phyloP scores from a whole-genome alignment of 2,329 filamentous ascomycete species.

The Trichoderma sp. region DNA sequence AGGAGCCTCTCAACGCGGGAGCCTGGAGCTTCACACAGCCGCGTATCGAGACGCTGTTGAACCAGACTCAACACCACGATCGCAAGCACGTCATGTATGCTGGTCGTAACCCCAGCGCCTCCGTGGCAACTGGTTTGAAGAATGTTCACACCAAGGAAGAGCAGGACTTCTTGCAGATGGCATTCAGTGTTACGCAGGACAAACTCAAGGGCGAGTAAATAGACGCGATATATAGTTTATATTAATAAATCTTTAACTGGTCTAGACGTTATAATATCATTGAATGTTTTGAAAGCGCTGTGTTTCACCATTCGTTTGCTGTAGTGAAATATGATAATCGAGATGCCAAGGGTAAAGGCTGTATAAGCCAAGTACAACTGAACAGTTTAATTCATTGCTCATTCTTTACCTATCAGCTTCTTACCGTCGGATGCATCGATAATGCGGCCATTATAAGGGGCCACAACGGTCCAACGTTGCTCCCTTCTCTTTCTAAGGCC shows the following conservation, averaged over 20 bases:
- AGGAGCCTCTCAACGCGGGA: constrained; percentile 96
- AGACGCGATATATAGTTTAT: not conserved
- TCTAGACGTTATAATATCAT: not conserved
- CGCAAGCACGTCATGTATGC: constrained; percentile 97
- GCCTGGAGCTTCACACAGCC: constrained; percentile 98
- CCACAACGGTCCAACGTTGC: constrained; percentile 53
- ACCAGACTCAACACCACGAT: constrained; percentile 88
- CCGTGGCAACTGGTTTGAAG: constrained; percentile 92
- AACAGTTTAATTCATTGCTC: not conserved
- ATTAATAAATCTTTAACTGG: not conserved
- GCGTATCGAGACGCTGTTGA: constrained; percentile 92
- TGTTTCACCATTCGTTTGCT: not conserved
- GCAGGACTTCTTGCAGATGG: constrained; percentile 70
- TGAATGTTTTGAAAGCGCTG: not conserved
- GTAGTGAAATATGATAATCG: not conserved
- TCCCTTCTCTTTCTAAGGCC: constrained; percentile 40
- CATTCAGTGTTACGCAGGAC: constrained; percentile 63
- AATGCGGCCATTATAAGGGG: constrained; percentile 39
- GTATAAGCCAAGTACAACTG: not conserved
- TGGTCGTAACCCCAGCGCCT: constrained; percentile 87
- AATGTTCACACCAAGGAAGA: constrained; percentile 87
- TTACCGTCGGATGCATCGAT: constrained; percentile 36
- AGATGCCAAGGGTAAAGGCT: not conserved
- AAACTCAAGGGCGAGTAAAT: constrained; percentile 65
- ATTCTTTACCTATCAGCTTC: not conserved